Percentiles rank a stretch among this genome's conserved stretches.
phyloP scores from a whole-genome alignment of 108 stramenopile species.

The Fragilaria radians region DNA sequence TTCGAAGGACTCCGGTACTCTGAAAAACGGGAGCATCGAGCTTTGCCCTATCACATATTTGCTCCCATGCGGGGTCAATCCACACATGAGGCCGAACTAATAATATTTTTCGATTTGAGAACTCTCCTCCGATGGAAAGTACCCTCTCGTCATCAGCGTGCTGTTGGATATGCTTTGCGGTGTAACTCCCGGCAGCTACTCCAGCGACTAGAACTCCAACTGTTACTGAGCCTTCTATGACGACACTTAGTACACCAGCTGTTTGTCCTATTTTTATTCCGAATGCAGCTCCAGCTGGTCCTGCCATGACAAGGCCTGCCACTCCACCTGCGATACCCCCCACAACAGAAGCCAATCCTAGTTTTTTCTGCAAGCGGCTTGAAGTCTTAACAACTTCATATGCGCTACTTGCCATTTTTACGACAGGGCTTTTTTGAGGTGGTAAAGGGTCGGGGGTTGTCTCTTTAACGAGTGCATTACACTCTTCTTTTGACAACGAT shows the following conservation, averaged over 20 bases:
- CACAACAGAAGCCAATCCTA: slow-evolving; percentile 40
- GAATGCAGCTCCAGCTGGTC: slow-evolving; percentile 42
- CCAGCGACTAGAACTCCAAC: slow-evolving; percentile 61
- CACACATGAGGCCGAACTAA: slow-evolving; percentile 68
- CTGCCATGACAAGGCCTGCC: slow-evolving; percentile 50
- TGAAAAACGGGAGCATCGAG: slow-evolving; percentile 6
- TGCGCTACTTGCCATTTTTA: slow-evolving; percentile 10
- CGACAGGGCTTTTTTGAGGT: neutral
- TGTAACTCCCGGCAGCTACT: slow-evolving; percentile 48
- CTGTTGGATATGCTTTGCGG: slow-evolving; percentile 41
- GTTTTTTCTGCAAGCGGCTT: slow-evolving; percentile 3
- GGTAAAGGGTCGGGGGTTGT: no score
- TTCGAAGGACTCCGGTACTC: slow-evolving; percentile 12
- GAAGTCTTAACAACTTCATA: slow-evolving; percentile 7
- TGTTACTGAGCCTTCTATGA: slow-evolving; percentile 55
- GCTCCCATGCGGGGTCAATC: slow-evolving; percentile 65
- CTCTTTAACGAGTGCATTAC: no score
- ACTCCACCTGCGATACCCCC: slow-evolving; percentile 55
- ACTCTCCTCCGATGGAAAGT: slow-evolving; percentile 42
- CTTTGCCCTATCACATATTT: slow-evolving; percentile 42
- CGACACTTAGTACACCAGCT: slow-evolving; percentile 36
- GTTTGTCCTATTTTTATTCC: slow-evolving; percentile 43
- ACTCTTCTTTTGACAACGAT: no score
- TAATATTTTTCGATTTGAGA: slow-evolving; percentile 36
- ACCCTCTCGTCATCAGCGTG: slow-evolving; percentile 38